Evolutionary conservation across 1,139 yeast species (phyloP).

Genomic region (Keqinozyma sinolaborantium): DNA sequence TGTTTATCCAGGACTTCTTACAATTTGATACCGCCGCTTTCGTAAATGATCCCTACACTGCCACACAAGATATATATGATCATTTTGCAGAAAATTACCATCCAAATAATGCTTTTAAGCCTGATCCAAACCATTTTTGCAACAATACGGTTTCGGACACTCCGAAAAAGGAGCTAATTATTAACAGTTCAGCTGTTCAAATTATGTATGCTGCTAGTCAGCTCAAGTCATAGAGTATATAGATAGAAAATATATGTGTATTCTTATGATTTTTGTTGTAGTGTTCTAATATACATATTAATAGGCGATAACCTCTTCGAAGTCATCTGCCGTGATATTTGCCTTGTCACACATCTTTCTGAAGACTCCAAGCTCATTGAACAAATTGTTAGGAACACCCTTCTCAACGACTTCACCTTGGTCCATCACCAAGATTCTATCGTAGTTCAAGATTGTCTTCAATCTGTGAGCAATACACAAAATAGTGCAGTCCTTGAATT

Average conservation of each 20-base stretch:
- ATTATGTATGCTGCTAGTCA: conserved; percentile 15
- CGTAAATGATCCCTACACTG: conserved; percentile 3
- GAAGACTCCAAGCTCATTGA: conserved; percentile 28
- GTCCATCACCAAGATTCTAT: conserved; percentile 34
- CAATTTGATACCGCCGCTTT: conserved; percentile 16
- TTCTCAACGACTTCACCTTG: conserved; percentile 50
- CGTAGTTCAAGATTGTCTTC: conserved; percentile 36
- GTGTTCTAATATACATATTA: conserved; percentile 3
- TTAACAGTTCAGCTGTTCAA: conserved; percentile 24
- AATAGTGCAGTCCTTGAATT: conserved; percentile 34
- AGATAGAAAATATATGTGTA: not conserved
- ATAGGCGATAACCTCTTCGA: conserved; percentile 15
- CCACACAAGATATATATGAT: not conserved
- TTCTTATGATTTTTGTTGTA: conserved; percentile 1
- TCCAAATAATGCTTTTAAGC: conserved; percentile 4
- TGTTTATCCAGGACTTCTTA: conserved; percentile 16
- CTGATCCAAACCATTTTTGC: conserved; percentile 11
- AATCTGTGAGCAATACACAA: conserved; percentile 42
- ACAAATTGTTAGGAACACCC: conserved; percentile 22
- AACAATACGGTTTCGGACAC: no score
- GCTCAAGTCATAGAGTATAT: conserved; percentile 2
- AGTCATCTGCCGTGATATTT: conserved; percentile 21
- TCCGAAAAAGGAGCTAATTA: conserved; percentile 15
- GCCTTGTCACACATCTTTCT: conserved; percentile 36
- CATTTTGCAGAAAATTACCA: not conserved